Percentiles rank a stretch among this genome's conserved stretches.
Evolutionary conservation across 2,329 filamentous ascomycete species (phyloP).

Genomic region (Claviceps lovelessii): DNA sequence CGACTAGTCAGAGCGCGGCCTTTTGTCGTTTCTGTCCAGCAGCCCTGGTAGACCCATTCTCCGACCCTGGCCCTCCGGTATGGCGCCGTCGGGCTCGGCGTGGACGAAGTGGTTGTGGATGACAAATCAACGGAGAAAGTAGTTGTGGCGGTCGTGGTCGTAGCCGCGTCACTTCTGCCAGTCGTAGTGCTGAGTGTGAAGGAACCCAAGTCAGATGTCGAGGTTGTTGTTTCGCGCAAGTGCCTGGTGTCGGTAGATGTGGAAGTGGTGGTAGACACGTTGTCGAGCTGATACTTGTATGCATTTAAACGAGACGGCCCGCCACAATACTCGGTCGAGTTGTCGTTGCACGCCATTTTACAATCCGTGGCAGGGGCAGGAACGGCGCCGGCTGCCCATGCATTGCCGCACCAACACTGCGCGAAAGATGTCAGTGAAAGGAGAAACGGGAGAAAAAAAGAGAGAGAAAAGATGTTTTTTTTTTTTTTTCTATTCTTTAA

Average conservation of each 20-base stretch:
- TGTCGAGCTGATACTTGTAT: constrained; percentile 13
- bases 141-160: no score
- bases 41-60: constrained; percentile 21
- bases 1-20: constrained; percentile 17
- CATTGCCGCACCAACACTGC: constrained; percentile 25
- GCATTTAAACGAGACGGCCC: constrained; percentile 21
- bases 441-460: no score
- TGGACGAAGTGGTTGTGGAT: constrained; percentile 7
- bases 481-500: no score
- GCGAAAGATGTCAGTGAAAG: background rate
- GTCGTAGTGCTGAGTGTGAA: background rate
- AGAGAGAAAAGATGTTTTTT: no score
- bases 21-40: constrained; percentile 21
- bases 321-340: constrained; percentile 23
- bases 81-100: constrained; percentile 12
- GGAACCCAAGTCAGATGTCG: background rate
- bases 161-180: background rate
- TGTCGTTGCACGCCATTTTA: constrained; percentile 22
- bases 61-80: constrained; percentile 13
- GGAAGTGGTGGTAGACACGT: constrained; percentile 13
- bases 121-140: background rate
- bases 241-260: constrained; percentile 11
- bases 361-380: constrained; percentile 19
- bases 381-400: constrained; percentile 14
- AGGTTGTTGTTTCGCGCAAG: constrained; percentile 13